phyloP scores from a whole-genome alignment of 345 rosid species.

The Eucalyptus fibrosa region DNA sequence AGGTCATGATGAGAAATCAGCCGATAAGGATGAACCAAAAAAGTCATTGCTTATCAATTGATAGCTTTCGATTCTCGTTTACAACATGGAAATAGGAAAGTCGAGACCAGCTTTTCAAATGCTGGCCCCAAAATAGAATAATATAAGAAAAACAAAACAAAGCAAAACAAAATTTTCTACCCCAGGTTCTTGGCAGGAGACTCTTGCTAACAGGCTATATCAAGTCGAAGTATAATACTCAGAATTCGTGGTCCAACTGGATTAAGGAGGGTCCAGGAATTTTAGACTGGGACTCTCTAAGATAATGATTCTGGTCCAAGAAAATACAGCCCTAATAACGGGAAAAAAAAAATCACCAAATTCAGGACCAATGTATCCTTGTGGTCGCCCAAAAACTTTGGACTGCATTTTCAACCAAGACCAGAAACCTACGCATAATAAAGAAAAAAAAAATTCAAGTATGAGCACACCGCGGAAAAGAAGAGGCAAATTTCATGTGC shows the following conservation, averaged over 20 bases:
- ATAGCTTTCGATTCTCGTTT: no score
- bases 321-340: not conserved
- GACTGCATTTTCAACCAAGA: not conserved
- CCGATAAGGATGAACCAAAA: no score
- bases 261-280: not conserved
- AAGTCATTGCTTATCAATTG: no score
- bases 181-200: not conserved
- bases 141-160: no score
- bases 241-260: not conserved
- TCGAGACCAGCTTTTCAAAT: no score
- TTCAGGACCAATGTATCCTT: no score
- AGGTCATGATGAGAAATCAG: no score
- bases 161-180: not conserved
- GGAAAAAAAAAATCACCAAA: not conserved
- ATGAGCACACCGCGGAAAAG: not conserved
- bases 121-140: no score
- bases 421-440: not conserved
- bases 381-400: not conserved
- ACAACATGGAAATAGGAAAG: no score
- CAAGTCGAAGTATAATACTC: not conserved
- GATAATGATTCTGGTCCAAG: not conserved
- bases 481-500: not conserved
- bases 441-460: not conserved
- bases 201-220: not conserved
- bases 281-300: not conserved